Evolutionary conservation across 2,329 filamentous ascomycete genomes (phyloP).

Genomic region (Nectriaceae sp.): DNA sequence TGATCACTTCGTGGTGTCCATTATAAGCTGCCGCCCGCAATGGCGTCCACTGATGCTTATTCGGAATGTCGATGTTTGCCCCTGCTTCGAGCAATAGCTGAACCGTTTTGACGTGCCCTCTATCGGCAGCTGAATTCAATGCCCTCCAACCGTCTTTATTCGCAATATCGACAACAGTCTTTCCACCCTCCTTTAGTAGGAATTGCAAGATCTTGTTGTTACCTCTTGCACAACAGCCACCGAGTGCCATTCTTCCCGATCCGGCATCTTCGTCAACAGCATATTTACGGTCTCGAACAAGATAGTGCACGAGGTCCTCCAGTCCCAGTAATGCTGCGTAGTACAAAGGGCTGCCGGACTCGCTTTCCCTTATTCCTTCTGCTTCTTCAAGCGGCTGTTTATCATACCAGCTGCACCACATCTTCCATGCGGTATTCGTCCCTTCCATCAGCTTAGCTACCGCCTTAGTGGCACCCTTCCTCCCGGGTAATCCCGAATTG

Average conservation of each 20-base stretch:
- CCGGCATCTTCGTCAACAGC: neutral
- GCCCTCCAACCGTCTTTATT: neutral
- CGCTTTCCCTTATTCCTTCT: neutral
- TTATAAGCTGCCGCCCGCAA: neutral
- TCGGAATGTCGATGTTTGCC: conserved; percentile 2
- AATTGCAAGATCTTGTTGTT: conserved; percentile 1
- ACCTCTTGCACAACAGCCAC: neutral
- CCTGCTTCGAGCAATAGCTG: conserved; percentile 10
- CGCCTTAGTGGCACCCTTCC: neutral
- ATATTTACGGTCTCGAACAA: neutral
- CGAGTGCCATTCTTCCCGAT: neutral
- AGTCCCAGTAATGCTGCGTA: conserved; percentile 3
- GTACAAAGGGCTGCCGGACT: neutral
- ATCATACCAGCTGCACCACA: neutral
- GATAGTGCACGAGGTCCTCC: neutral
- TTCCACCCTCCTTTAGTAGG: neutral
- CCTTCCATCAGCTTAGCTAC: neutral
- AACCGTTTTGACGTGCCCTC: too few species aligned
- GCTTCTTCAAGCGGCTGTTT: neutral
- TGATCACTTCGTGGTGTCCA: neutral
- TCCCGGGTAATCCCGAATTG: neutral
- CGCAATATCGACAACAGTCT: conserved; percentile 6
- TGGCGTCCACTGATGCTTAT: neutral
- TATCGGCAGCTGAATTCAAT: too few species aligned
- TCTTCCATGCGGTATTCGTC: neutral